A percentile compares a stretch with the other conserved stretches of the same genome.
Conservation (phyloP, 805 yeast species). For the Starmerella roubikii region DNA sequence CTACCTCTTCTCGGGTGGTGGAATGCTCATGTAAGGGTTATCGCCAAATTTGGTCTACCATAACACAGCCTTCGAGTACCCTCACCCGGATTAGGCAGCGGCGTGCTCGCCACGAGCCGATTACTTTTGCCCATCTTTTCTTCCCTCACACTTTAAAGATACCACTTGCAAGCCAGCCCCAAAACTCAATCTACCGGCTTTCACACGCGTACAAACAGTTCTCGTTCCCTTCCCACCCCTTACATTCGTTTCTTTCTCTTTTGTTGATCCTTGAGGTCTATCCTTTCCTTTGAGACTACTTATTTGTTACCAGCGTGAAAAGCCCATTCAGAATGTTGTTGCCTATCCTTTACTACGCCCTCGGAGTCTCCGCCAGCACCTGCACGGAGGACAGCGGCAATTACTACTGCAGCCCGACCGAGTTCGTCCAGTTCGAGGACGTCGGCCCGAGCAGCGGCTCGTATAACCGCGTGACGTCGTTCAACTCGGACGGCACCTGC, state of each 20-base stretch:
- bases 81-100: no score
- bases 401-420: conserved; percentile 65
- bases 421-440: conserved; percentile 51
- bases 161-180: no score
- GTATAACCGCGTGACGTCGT: conserved; percentile 62
- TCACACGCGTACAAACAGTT: background rate
- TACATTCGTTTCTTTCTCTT: conserved; percentile 8
- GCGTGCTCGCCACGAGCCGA: no score
- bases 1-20: no score
- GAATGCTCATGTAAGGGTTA: no score
- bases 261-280: background rate
- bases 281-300: background rate
- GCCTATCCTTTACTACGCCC: conserved; percentile 21
- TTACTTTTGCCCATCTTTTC: no score
- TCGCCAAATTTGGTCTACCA: no score
- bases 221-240: conserved; percentile 3
- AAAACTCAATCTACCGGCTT: background rate
- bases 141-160: no score
- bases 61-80: no score
- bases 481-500: conserved; percentile 67
- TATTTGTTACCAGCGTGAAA: background rate
- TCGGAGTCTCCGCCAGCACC: conserved; percentile 27
- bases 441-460: conserved; percentile 82
- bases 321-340: conserved; percentile 7
- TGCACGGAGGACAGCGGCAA: conserved; percentile 52